A percentile compares a stretch with the other conserved stretches of the same genome.
These are phyloP conservation scores for Microbotryum lychnidis-dioicae DNA, from an alignment of 1,284 basidiomycete genomes.

Conservation along the genomic window DNA sequence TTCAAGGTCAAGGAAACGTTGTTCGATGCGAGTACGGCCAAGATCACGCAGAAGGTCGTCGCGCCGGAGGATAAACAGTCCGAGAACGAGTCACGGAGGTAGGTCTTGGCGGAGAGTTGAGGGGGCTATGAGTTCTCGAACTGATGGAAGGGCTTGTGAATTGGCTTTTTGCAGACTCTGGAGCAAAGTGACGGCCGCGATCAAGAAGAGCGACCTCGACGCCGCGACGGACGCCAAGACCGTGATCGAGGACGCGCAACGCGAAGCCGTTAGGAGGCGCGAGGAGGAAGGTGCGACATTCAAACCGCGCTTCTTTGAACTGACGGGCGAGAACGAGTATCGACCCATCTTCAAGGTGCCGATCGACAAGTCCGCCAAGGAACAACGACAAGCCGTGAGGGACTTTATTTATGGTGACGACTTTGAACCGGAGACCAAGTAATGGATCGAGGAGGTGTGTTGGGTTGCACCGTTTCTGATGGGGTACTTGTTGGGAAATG, in stretches of 20 bases:
- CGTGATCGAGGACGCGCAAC: constrained; percentile 81
- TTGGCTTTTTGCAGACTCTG: constrained; percentile 54
- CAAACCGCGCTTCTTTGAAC: constrained; percentile 71
- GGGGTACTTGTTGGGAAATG: background rate
- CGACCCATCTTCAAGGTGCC: constrained; percentile 57
- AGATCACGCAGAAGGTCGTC: constrained; percentile 71
- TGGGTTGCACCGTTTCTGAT: background rate
- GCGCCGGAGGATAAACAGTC: constrained; percentile 80
- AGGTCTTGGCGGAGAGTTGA: constrained; percentile 31
- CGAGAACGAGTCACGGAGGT: constrained; percentile 78
- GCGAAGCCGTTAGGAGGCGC: constrained; percentile 65
- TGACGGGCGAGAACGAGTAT: constrained; percentile 56
- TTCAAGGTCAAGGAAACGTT: constrained; percentile 58
- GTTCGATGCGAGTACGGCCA: constrained; percentile 73
- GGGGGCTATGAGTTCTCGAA: background rate
- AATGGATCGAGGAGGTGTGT: background rate
- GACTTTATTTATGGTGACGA: constrained; percentile 49
- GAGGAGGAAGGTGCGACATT: constrained; percentile 65
- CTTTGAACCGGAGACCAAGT: constrained; percentile 14
- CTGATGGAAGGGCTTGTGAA: background rate
- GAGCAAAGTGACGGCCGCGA: constrained; percentile 77
- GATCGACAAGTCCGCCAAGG: constrained; percentile 53
- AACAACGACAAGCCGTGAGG: constrained; percentile 55
- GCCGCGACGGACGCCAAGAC: constrained; percentile 85
- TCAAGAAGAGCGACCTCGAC: constrained; percentile 81